phyloP scores from a whole-genome alignment of 2,329 filamentous ascomycete genomes.

The Plenodomus tracheiphilus region DNA sequence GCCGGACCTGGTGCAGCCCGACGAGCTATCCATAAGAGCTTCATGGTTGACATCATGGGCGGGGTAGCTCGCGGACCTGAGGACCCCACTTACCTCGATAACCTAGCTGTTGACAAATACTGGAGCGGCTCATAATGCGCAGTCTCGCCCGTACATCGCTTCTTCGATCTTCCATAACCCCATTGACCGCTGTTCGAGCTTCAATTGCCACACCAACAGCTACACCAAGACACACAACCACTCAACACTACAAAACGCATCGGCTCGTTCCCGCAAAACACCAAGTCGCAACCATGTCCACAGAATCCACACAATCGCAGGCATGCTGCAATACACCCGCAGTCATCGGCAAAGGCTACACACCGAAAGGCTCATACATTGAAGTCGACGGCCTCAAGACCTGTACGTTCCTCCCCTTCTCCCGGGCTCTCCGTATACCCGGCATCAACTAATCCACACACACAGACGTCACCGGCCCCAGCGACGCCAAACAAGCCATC shows the following conservation, averaged over 20 bases:
- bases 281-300: conserved; percentile 35
- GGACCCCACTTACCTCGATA: conserved; percentile 9
- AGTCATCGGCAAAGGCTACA: conserved; percentile 55
- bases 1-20: too few relatives aligned
- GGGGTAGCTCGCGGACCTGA: conserved; percentile 17
- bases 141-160: conserved; percentile 12
- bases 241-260: not conserved
- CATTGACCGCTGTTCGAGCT: conserved; percentile 1
- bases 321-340: conserved; percentile 55
- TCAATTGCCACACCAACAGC: conserved; percentile 13
- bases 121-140: conserved; percentile 16
- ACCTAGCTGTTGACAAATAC: conserved; percentile 20
- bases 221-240: not conserved
- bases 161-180: conserved; percentile 6
- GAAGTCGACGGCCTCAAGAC: conserved; percentile 65
- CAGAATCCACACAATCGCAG: conserved; percentile 41
- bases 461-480: conserved; percentile 59
- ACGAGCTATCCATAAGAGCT: not conserved
- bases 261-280: conserved; percentile 1
- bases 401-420: conserved; percentile 45
- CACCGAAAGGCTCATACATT: conserved; percentile 62
- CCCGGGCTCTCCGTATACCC: not conserved
- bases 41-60: conserved; percentile 23
- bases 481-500: conserved; percentile 60
- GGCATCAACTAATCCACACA: conserved; percentile 1